Base-by-base conservation (phyloP, 75 land plant species). In the Picea glauca region DNA sequence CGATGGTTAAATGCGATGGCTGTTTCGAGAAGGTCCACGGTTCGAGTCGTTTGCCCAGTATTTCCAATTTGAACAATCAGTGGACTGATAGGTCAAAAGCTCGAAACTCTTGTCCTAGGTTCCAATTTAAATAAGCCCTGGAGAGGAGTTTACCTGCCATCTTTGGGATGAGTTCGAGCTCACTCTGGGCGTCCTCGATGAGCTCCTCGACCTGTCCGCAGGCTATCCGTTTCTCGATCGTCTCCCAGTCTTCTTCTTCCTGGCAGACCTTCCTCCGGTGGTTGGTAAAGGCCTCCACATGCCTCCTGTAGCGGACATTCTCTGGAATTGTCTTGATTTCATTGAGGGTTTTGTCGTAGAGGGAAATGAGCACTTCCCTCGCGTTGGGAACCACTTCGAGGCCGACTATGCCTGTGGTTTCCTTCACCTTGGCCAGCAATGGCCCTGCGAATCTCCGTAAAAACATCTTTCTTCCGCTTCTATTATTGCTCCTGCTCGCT, bases 141-240 rank as follows among this genome's bases (percentile, higher is more conserved):
- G 0, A 43, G 7, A 43, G 50, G 50, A 43, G 50, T 43, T 5
- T 0, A 92, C 90, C 90, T 70, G 76, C 89, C 96, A 96, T 87
- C 78, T 87, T 89, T 40, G 85, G 83, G 59, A 93, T 87, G 74
- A 96, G 93, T 68, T 80, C 88, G 76, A 96, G 93, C 87, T 93
- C 94, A 62, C 93, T 94, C 75, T 85, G n/a, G n/a, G n/a, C n/a
- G n/a, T n/a, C n/a, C n/a, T n/a, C n/a, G n/a, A n/a, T 93, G 78
- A 93, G 89, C 91, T 96, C 94, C 84, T 96, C 99, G 57, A 93
- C 99, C 80, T 96, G 93, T 1, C 99, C 99, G 40, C 93, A 84
- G 0, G 87, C 86, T 14, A 96, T 78, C 54, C 82, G 78, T 84
- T 88, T 84, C 91, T 96, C 96, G 62, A 96, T 96, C 73, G 13